Percentiles rank a stretch among this genome's conserved stretches.
phyloP scores from a whole-genome alignment of 2,329 filamentous ascomycete species.

The Magnaporthiopsis rhizophila region DNA sequence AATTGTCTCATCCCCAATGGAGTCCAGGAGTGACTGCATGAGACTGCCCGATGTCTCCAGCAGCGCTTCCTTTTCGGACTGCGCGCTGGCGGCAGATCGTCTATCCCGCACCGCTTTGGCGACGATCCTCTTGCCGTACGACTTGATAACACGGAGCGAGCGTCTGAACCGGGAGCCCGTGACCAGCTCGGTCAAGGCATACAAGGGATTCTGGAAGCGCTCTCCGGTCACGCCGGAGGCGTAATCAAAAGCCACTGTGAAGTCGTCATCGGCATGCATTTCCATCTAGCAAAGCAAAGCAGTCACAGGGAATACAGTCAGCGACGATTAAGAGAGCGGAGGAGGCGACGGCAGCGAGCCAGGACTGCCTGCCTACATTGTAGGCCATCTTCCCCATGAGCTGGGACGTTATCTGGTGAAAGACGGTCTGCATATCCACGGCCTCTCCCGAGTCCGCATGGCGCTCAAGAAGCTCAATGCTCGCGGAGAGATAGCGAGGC shows the following conservation, averaged over 20 bases:
- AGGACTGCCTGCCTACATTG: constrained; percentile 28
- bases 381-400: constrained; percentile 64
- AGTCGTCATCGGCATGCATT: constrained; percentile 53
- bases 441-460: constrained; percentile 18
- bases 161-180: constrained; percentile 37
- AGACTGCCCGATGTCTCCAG: constrained; percentile 44
- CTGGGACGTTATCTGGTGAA: constrained; percentile 57
- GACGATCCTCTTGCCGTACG: constrained; percentile 51
- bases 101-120: constrained; percentile 40
- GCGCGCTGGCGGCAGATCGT: constrained; percentile 9
- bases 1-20: constrained; percentile 43
- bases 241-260: constrained; percentile 53
- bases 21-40: constrained; percentile 51
- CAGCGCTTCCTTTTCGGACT: constrained; percentile 14
- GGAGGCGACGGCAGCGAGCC: constrained; percentile 8
- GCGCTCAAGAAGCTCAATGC: constrained; percentile 29
- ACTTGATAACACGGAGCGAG: constrained; percentile 33
- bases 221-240: constrained; percentile 52
- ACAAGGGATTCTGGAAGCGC: constrained; percentile 59
- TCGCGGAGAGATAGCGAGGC: constrained; percentile 42
- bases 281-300: constrained; percentile 40
- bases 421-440: constrained; percentile 50
- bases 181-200: constrained; percentile 50
- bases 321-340: neutral
- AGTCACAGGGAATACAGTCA: too few relatives aligned